Evolutionary conservation across 1,284 basidiomycete genomes (phyloP).

Genomic region (Tilletia caries): DNA sequence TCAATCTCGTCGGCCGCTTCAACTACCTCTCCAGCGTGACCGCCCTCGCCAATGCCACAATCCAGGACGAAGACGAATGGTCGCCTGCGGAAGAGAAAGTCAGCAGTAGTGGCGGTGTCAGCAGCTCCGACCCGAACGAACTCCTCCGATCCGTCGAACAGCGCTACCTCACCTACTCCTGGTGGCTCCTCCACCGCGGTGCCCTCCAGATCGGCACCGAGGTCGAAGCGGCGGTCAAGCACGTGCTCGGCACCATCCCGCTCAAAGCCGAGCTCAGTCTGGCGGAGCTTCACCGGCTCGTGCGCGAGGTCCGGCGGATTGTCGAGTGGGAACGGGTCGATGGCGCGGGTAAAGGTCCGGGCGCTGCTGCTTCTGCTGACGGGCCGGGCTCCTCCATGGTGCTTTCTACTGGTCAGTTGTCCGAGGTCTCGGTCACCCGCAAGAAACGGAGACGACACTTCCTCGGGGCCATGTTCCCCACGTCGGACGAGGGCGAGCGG

Average conservation of each 20-base stretch:
- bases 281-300: constrained; percentile 66
- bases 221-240: constrained; percentile 70
- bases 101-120: not conserved
- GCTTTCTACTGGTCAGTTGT: not conserved
- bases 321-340: constrained; percentile 60
- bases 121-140: not conserved
- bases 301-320: constrained; percentile 68
- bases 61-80: constrained; percentile 7
- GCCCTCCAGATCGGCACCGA: constrained; percentile 76
- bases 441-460: constrained; percentile 19
- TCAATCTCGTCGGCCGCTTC: constrained; percentile 74
- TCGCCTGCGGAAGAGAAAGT: too few species aligned
- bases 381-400: not conserved
- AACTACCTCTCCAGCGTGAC: constrained; percentile 73
- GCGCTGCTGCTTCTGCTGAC: not conserved
- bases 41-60: constrained; percentile 49
- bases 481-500: constrained; percentile 32
- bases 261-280: constrained; percentile 70
- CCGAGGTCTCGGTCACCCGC: not conserved
- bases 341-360: not conserved
- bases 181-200: constrained; percentile 85
- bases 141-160: constrained; percentile 11
- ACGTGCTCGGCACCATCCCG: constrained; percentile 75
- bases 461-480: constrained; percentile 53
- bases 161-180: constrained; percentile 73